Evolutionary conservation across 2,329 filamentous ascomycete genomes (phyloP).

Genomic region (Neospermospora avenae): DNA sequence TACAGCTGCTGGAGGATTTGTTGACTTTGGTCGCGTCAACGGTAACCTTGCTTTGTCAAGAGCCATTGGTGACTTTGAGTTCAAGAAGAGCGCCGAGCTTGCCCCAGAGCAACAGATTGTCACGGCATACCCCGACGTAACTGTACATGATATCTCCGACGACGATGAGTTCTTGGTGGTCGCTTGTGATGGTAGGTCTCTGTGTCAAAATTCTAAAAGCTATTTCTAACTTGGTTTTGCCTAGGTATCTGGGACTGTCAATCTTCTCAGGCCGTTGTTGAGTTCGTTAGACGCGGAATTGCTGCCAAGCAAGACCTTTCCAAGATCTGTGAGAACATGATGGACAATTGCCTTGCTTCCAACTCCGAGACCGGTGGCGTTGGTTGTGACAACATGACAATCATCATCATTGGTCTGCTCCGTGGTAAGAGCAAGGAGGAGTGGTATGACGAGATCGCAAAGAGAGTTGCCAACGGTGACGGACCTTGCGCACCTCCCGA

Average conservation of each 20-base stretch:
- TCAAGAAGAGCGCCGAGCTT: slow-evolving; percentile 98
- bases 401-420: slow-evolving; percentile 85
- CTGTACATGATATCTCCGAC: slow-evolving; percentile 81
- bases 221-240: slow-evolving; percentile 21
- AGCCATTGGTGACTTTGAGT: slow-evolving; percentile 98
- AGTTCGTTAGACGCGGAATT: slow-evolving; percentile 95
- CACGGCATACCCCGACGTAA: slow-evolving; percentile 93
- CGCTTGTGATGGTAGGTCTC: slow-evolving; percentile 80
- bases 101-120: slow-evolving; percentile 99
- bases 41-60: slow-evolving; percentile 95
- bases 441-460: slow-evolving; percentile 96
- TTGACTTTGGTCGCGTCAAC: slow-evolving; percentile 97
- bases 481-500: slow-evolving; percentile 97
- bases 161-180: slow-evolving; percentile 96
- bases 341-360: slow-evolving; percentile 98
- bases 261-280: slow-evolving; percentile 93
- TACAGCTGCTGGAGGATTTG: slow-evolving; percentile 91
- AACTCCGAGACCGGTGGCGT: slow-evolving; percentile 98
- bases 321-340: slow-evolving; percentile 99
- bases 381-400: slow-evolving; percentile 99
- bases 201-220: neutral
- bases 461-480: slow-evolving; percentile 92
- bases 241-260: slow-evolving; percentile 99
- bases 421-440: slow-evolving; percentile 92
- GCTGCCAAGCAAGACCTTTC: slow-evolving; percentile 93